phyloP scores from a whole-genome alignment of 768 basidiomycete species.

The Piloderma croceum region DNA sequence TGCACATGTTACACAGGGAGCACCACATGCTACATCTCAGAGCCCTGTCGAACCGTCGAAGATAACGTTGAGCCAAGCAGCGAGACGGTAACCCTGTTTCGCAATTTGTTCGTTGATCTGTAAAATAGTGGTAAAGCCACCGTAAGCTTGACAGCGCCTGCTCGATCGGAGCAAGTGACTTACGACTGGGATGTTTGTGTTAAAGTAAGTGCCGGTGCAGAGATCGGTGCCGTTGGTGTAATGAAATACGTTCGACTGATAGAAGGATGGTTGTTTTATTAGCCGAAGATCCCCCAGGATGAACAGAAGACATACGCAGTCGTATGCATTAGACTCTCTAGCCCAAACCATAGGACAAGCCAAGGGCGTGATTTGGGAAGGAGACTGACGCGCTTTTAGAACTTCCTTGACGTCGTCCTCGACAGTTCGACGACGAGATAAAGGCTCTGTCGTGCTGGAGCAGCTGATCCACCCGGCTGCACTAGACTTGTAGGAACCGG shows the following conservation, averaged over 20 bases:
- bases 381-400: too few relatives aligned
- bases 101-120: constrained; percentile 26
- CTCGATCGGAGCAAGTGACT: constrained; percentile 13
- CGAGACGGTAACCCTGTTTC: constrained; percentile 35
- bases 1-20: too few relatives aligned
- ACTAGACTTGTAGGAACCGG: constrained; percentile 20
- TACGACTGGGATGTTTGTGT: constrained; percentile 20
- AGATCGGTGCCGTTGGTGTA: constrained; percentile 37
- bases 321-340: constrained; percentile 38
- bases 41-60: constrained; percentile 29
- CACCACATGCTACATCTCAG: too few relatives aligned
- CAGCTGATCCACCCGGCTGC: constrained; percentile 23
- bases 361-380: constrained; percentile 26
- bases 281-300: not conserved
- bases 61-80: constrained; percentile 46
- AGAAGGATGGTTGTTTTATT: too few relatives aligned
- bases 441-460: constrained; percentile 19
- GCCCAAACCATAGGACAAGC: constrained; percentile 46
- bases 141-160: constrained; percentile 5
- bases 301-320: constrained; percentile 30
- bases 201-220: constrained; percentile 33
- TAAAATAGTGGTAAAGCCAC: too few relatives aligned
- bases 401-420: too few relatives aligned
- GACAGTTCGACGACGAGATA: too few relatives aligned
- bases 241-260: constrained; percentile 33